Base-by-base conservation (phyloP, 2,329 filamentous ascomycete species). In the Fusarium buharicum region DNA sequence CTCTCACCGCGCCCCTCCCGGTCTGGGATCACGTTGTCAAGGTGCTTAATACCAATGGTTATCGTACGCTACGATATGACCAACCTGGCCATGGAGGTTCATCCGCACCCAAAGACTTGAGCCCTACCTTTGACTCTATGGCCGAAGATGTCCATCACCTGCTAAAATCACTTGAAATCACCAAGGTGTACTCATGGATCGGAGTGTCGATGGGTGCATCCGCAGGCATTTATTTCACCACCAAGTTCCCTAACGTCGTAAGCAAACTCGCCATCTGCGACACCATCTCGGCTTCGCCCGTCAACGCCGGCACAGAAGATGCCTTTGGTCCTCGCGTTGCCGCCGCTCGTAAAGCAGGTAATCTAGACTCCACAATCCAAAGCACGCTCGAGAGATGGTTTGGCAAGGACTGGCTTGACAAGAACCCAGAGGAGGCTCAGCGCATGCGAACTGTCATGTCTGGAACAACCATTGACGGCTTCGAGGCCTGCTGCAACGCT, bases 131-230 rank as follows among this genome's bases (percentile, higher is more conserved):
- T 58, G 70, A 73, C 22, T 72, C 72, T 13, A 73, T 81, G 50
- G 74, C 75, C 4, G 72, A 74, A 22, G 77, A 80, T 44, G 75
- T 79, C 1, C 50, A 66, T 36, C 54, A 68, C n/a, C 72, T 81
- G 5, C 64, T 81, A 1, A 40, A 59, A 2, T 57, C 72, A 14
- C 70, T 79, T 4, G 60, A 62, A 7, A 71, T 79, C 28, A 40
- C 56, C 6, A 70, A 61, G 17, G 53, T 79, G 6, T 69, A 77
- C 50, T 73, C 75, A 4, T 81, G 78, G 79, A 69, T 81, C 8
- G 79, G 79, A 2, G 77, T 81, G 1, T 81, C 78, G 11, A 79
- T 81, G 76, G 79, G 79, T 18, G 79, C 76, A 8, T 72, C 77
- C 1, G 75, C 72, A 1, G 76, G 76, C 17, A 64, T 80, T 44